Conservation (phyloP, 1,139 yeast species). For the Blastobotrys indianensis region DNA sequence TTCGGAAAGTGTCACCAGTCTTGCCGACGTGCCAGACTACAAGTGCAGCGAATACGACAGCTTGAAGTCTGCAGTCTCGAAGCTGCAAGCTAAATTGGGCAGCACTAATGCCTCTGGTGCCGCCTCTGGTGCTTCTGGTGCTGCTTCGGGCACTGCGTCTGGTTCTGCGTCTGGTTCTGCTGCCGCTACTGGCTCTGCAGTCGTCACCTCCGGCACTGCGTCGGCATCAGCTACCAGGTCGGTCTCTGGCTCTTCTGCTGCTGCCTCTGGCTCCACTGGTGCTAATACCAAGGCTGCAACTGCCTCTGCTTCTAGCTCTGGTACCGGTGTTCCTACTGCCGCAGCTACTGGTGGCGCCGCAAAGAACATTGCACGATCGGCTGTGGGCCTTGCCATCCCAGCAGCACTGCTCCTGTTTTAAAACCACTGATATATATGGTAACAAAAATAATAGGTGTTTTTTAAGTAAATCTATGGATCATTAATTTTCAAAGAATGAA, state of each 20-base stretch:
- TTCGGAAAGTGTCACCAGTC: no score
- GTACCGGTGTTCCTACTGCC: slow-evolving; percentile 3
- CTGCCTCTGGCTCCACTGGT: no score
- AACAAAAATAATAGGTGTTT: neutral
- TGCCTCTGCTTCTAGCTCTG: slow-evolving; percentile 14
- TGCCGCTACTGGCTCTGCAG: slow-evolving; percentile 3
- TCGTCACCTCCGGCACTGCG: slow-evolving; percentile 1
- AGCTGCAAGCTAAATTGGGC: neutral
- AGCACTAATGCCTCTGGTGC: neutral
- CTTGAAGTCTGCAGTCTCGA: slow-evolving; percentile 3
- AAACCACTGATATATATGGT: neutral
- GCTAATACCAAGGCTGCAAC: no score
- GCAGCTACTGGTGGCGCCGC: slow-evolving; percentile 5
- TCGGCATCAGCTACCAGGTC: neutral
- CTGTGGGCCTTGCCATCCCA: slow-evolving; percentile 1
- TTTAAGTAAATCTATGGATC: neutral
- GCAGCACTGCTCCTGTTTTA: slow-evolving; percentile 5
- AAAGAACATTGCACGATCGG: neutral
- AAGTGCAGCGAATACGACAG: slow-evolving; percentile 5
- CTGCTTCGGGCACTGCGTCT: slow-evolving; percentile 1
- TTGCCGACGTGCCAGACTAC: slow-evolving; percentile 1
- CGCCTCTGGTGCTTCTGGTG: neutral
- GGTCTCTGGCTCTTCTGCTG: neutral
- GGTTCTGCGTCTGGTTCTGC: neutral
- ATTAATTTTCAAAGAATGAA: neutral